These are phyloP conservation scores for Termitomyces sp. DNA, from an alignment of 768 basidiomycete species.

Conservation along the genomic window DNA sequence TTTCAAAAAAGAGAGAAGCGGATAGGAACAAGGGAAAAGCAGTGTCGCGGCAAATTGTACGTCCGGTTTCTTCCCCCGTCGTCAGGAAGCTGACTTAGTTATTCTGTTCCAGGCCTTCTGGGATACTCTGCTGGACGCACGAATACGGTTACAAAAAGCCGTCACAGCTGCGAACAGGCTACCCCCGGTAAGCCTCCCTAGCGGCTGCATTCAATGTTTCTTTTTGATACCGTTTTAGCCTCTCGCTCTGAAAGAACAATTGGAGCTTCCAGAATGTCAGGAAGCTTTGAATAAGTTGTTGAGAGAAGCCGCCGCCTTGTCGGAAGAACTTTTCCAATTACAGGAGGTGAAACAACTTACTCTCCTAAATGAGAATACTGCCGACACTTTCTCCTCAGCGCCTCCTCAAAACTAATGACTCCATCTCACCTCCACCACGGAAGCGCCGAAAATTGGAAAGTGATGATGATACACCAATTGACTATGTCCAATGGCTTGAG, in stretches of 20 bases:
- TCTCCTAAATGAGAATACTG: not conserved
- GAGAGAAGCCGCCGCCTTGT: slow-evolving; percentile 52
- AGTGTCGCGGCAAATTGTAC: slow-evolving; percentile 76
- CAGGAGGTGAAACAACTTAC: slow-evolving; percentile 49
- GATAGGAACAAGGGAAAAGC: slow-evolving; percentile 82
- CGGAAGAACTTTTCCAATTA: slow-evolving; percentile 62
- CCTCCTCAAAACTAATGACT: slow-evolving; percentile 43
- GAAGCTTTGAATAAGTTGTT: slow-evolving; percentile 48
- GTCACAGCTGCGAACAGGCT: slow-evolving; percentile 59
- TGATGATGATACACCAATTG: slow-evolving; percentile 19
- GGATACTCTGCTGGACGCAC: slow-evolving; percentile 84
- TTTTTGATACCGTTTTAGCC: slow-evolving; percentile 19
- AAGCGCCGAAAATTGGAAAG: slow-evolving; percentile 48
- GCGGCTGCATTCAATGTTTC: not conserved
- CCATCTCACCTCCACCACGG: slow-evolving; percentile 41
- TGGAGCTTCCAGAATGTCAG: slow-evolving; percentile 33
- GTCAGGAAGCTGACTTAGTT: not conserved
- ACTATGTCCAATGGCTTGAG: slow-evolving; percentile 32
- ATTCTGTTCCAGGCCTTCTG: slow-evolving; percentile 58
- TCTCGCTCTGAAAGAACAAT: slow-evolving; percentile 28
- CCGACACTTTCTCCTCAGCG: slow-evolving; percentile 24
- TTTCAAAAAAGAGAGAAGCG: slow-evolving; percentile 57
- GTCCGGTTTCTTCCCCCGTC: slow-evolving; percentile 20
- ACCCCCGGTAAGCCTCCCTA: slow-evolving; percentile 43
- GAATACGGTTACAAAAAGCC: slow-evolving; percentile 88